A percentile compares a stretch with the other conserved stretches of the same genome.
These are phyloP conservation scores for Canna indica DNA, from an alignment of 176 grass and related monocot species.

Conservation along the genomic window DNA sequence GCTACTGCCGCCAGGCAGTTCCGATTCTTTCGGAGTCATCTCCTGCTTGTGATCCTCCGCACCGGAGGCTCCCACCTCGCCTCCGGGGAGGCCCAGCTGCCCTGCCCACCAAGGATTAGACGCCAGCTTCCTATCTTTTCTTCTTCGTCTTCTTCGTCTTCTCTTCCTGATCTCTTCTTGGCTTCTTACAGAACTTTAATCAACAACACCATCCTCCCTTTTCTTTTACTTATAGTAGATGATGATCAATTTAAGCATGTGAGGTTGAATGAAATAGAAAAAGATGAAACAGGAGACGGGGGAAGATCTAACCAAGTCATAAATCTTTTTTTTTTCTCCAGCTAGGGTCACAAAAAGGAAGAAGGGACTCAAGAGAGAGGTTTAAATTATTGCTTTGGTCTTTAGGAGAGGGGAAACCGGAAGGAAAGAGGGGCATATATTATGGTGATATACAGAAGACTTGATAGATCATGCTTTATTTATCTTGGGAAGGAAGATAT, in stretches of 20 bases:
- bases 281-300: background rate
- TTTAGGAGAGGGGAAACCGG: background rate
- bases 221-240: too few relatives aligned
- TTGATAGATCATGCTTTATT: background rate
- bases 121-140: background rate
- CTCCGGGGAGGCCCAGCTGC: background rate
- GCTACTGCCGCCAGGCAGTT: background rate
- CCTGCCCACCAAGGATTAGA: constrained; percentile 2
- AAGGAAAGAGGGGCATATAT: background rate
- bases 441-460: background rate
- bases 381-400: background rate
- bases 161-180: background rate
- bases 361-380: background rate
- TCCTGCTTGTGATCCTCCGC: background rate
- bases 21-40: background rate
- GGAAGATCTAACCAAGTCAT: background rate
- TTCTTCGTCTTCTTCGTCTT: background rate
- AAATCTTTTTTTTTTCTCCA: too few relatives aligned
- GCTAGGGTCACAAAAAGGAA: too few relatives aligned
- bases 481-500: background rate
- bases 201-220: too few relatives aligned
- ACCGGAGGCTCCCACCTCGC: background rate
- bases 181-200: too few relatives aligned
- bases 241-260: background rate
- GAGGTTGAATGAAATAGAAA: background rate